Evolutionary conservation across 805 yeast genomes (phyloP), one percentile per base, ranked within the genome.

Genomic region (Starmerella lactis-condensi): DNA sequence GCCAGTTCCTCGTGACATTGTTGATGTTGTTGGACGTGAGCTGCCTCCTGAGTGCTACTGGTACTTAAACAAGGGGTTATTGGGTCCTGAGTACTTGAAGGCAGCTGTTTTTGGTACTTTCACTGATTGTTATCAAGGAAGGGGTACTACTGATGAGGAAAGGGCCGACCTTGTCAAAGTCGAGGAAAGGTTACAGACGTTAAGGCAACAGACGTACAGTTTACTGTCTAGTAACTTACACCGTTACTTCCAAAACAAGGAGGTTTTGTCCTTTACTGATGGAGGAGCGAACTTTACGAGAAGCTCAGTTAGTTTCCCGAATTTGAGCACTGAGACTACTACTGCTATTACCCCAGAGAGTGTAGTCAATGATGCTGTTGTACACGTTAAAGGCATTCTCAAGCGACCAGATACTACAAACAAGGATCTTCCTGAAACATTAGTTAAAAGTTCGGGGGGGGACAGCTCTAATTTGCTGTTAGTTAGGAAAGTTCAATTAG

Each of bases 21-120:
- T 78, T 49, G 82, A 73, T 28, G 66, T 82, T 28, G 63, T 89
- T 29, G 81, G 91, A 7, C 79, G 76, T 51, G 67, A 83, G 47
- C 59, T 89, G 31, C 91, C 95, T 2, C 76, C 79, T 32, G 96
- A 83, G 53, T 62, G 75, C 25, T 74, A 69, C 46, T 82, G 74
- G 49, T 89, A 81, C 52, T 69, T 69, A 47, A 74, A 91, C 1
- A 52, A 75, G 35, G 96, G 95, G 1, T 49, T 83, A 16, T 56
- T 75, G 9, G 67, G 72, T 6, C 55, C 73, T 5, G 71, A 69
- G 35, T 51, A 78, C 16, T 62, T 75, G 25, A 75, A 74, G 39
- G 67, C 81, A 0, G 60, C 83, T 13, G 62, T 74, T 1, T 68
- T 68, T 35, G 89, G 81, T 2, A 54, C 58, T 21, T 65, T 67